phyloP scores from a whole-genome alignment of 2,329 filamentous ascomycete genomes.

The Ceratocystis harringtonii region DNA sequence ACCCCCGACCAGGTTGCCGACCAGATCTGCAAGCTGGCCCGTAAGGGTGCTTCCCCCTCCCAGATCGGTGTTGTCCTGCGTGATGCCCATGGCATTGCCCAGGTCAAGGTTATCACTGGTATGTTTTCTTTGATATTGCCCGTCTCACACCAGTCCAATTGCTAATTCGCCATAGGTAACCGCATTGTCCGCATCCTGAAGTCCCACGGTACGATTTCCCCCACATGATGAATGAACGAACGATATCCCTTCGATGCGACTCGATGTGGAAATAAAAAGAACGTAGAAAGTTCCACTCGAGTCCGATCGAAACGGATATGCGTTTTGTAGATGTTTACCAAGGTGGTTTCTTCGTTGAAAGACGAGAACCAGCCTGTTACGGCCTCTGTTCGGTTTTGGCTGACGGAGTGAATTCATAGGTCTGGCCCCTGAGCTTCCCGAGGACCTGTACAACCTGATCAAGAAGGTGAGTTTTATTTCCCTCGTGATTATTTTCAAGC shows the following conservation, averaged over 20 bases:
- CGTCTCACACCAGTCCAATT: slow-evolving; percentile 15
- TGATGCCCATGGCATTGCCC: slow-evolving; percentile 94
- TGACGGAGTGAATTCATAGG: slow-evolving; percentile 89
- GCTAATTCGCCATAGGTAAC: slow-evolving; percentile 59
- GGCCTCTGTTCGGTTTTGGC: slow-evolving; percentile 85
- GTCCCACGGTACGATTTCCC: slow-evolving; percentile 70
- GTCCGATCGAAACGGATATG: slow-evolving; percentile 10
- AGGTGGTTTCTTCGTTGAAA: slow-evolving; percentile 15
- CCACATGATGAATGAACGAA: slow-evolving; percentile 21
- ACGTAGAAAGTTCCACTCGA: slow-evolving; percentile 7
- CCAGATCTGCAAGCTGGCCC: slow-evolving; percentile 97
- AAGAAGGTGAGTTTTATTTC: slow-evolving; percentile 62
- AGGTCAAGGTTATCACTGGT: slow-evolving; percentile 96
- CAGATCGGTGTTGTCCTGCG: slow-evolving; percentile 97
- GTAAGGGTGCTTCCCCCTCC: slow-evolving; percentile 95
- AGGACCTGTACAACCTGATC: slow-evolving; percentile 99
- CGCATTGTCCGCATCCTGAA: slow-evolving; percentile 99
- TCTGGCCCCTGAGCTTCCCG: slow-evolving; percentile 94
- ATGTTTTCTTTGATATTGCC: slow-evolving; percentile 29
- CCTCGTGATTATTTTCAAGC: background rate
- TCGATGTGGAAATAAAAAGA: slow-evolving; percentile 1
- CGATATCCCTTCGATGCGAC: slow-evolving; percentile 21
- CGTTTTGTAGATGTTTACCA: slow-evolving; percentile 15
- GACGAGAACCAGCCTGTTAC: slow-evolving; percentile 20
- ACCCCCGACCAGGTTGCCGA: slow-evolving; percentile 97